These are phyloP conservation scores for Cercis canadensis DNA, from an alignment of 306 rosid species.

Conservation along the genomic window DNA sequence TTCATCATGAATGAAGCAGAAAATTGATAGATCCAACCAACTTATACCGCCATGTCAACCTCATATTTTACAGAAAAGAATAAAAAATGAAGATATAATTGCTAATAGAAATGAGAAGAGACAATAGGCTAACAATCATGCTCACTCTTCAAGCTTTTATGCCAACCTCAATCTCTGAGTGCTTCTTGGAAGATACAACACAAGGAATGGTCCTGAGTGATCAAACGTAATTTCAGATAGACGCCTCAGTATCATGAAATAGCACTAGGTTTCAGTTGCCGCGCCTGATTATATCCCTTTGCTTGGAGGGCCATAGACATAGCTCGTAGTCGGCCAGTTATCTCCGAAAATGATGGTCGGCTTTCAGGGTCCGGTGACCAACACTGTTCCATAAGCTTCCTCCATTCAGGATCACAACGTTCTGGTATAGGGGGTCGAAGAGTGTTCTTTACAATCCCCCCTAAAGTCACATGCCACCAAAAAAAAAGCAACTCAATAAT, in stretches of 20 bases:
- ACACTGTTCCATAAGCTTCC: conserved; percentile 74
- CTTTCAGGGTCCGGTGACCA: conserved; percentile 73
- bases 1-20: conserved; percentile 40
- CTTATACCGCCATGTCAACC: conserved; percentile 44
- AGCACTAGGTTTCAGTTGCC: conserved; percentile 38
- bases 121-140: conserved; percentile 10
- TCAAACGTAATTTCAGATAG: conserved; percentile 20
- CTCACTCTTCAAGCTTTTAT: conserved; percentile 25
- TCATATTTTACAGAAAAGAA: conserved; percentile 47
- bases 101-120: conserved; percentile 33
- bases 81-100: conserved; percentile 51
- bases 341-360: conserved; percentile 73
- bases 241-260: conserved; percentile 33
- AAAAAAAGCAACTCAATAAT: conserved; percentile 28
- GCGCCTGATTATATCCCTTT: conserved; percentile 44
- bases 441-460: conserved; percentile 78
- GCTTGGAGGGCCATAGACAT: conserved; percentile 57
- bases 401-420: conserved; percentile 71
- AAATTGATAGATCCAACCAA: conserved; percentile 41
- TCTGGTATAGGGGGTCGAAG: conserved; percentile 71
- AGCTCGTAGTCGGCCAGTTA: conserved; percentile 60
- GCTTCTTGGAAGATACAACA: conserved; percentile 39
- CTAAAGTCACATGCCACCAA: conserved; percentile 42
- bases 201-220: conserved; percentile 24
- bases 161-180: conserved; percentile 26